Conservation (phyloP, 2,329 filamentous ascomycete species). For the Harringtonia aguacate region DNA sequence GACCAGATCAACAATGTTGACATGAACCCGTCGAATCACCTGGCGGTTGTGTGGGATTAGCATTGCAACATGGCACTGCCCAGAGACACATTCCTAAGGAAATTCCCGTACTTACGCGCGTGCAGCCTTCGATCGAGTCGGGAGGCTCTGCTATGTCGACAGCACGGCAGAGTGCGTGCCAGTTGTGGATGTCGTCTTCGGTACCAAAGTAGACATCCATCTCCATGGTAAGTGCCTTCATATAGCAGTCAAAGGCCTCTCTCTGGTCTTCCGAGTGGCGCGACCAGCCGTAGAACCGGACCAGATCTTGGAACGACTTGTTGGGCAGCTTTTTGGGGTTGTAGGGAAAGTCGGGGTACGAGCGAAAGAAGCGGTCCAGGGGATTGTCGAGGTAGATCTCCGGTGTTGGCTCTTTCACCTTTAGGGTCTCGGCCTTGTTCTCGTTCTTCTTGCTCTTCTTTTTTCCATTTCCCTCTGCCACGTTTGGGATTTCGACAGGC, state of each 20-base stretch:
- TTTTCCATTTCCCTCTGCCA: neutral
- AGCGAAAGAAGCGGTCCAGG: slow-evolving; percentile 3
- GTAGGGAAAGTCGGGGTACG: slow-evolving; percentile 1
- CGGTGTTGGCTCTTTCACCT: neutral
- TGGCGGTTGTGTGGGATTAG: neutral
- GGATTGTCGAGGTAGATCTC: neutral
- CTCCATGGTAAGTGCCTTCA: slow-evolving; percentile 1
- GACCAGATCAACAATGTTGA: slow-evolving; percentile 7
- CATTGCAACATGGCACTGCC: no score
- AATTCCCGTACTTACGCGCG: no score
- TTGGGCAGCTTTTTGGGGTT: neutral
- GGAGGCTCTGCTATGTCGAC: neutral
- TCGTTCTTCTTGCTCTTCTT: neutral
- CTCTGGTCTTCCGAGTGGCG: neutral
- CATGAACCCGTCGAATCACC: neutral
- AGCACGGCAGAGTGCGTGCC: slow-evolving; percentile 3
- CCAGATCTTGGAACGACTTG: slow-evolving; percentile 1
- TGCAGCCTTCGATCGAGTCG: neutral
- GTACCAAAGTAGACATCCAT: slow-evolving; percentile 3
- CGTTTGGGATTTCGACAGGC: neutral
- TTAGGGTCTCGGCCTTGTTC: neutral
- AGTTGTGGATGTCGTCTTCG: neutral
- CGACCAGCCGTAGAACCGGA: neutral
- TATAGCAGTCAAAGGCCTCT: neutral
- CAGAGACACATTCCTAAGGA: no score